A percentile compares a stretch with the other conserved stretches of the same genome.
These are phyloP conservation scores for Gelatoporia subvermispora DNA, from an alignment of 768 basidiomycete species.

Conservation along the genomic window DNA sequence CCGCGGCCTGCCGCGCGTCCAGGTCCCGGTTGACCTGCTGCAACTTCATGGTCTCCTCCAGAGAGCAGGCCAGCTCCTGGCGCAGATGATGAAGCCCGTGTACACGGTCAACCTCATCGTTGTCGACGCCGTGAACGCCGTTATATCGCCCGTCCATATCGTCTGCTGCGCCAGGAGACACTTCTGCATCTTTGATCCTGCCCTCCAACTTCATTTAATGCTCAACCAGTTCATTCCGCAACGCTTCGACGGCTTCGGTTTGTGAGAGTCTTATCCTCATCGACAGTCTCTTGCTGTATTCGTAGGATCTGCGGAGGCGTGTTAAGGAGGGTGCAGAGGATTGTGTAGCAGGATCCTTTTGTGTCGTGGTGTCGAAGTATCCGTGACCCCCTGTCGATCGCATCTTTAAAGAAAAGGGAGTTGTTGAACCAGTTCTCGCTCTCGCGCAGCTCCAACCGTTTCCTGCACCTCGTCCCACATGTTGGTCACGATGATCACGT, in stretches of 20 bases:
- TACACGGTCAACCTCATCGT: too few relatives aligned
- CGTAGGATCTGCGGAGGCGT: constrained; percentile 1
- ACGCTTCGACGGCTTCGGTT: constrained; percentile 13
- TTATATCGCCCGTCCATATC: too few relatives aligned
- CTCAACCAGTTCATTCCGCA: constrained; percentile 10
- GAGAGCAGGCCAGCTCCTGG: neutral
- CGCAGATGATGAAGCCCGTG: constrained; percentile 16
- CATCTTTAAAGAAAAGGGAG: constrained; percentile 1
- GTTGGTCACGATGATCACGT: constrained; percentile 31
- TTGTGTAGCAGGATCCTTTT: neutral
- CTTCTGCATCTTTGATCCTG: constrained; percentile 7
- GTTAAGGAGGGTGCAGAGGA: constrained; percentile 2
- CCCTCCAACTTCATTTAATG: constrained; percentile 7
- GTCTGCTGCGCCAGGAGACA: constrained; percentile 1
- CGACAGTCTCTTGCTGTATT: constrained; percentile 11
- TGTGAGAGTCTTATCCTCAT: constrained; percentile 8
- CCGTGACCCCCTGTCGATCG: neutral
- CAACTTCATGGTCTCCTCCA: neutral
- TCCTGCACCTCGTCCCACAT: constrained; percentile 29
- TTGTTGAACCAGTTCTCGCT: neutral
- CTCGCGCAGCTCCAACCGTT: neutral
- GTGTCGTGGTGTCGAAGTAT: constrained; percentile 3
- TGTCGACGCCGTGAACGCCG: too few relatives aligned
- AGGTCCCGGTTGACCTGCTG: constrained; percentile 30
- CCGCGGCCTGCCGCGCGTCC: constrained; percentile 1